phyloP scores from a whole-genome alignment of 2,329 filamentous ascomycete species.

The Ophiosphaerella narmari region DNA sequence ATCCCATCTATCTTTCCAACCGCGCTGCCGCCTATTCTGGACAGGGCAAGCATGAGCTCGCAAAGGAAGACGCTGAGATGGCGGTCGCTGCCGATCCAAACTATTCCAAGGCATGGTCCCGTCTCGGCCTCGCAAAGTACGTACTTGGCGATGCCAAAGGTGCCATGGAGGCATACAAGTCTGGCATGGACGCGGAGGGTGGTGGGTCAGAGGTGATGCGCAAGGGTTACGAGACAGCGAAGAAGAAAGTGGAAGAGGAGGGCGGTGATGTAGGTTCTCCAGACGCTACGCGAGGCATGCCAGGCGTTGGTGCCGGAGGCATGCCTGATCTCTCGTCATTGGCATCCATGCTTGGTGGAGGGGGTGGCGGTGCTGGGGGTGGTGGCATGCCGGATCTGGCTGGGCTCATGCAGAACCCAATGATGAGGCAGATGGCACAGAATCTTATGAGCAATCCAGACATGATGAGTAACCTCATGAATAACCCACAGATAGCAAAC shows the following conservation, averaged over 20 bases:
- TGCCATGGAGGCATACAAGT: constrained; percentile 90
- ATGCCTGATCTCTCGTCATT: constrained; percentile 87
- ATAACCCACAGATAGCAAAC: constrained; percentile 83
- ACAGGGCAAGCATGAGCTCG: constrained; percentile 79
- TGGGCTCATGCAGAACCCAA: constrained; percentile 72
- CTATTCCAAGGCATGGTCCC: constrained; percentile 97
- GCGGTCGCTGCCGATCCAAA: constrained; percentile 85
- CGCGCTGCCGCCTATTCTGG: constrained; percentile 92
- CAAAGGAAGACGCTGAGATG: constrained; percentile 85
- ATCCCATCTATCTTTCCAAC: constrained; percentile 97
- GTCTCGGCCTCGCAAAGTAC: constrained; percentile 87
- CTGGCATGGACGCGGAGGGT: constrained; percentile 92
- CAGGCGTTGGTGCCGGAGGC: constrained; percentile 64
- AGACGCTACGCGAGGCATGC: constrained; percentile 36
- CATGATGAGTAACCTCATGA: constrained; percentile 90
- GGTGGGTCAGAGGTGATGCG: constrained; percentile 97
- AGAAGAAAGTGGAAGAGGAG: constrained; percentile 82
- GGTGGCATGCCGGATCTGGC: constrained; percentile 86
- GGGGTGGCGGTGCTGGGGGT: constrained; percentile 61
- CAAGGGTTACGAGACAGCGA: constrained; percentile 93
- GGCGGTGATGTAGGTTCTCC: constrained; percentile 59
- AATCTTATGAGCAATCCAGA: constrained; percentile 97
- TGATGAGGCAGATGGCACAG: constrained; percentile 97
- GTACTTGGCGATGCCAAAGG: constrained; percentile 89
- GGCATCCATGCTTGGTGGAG: constrained; percentile 53